Conservation (phyloP, 768 basidiomycete genomes). For the Lactarius akahatsu region DNA sequence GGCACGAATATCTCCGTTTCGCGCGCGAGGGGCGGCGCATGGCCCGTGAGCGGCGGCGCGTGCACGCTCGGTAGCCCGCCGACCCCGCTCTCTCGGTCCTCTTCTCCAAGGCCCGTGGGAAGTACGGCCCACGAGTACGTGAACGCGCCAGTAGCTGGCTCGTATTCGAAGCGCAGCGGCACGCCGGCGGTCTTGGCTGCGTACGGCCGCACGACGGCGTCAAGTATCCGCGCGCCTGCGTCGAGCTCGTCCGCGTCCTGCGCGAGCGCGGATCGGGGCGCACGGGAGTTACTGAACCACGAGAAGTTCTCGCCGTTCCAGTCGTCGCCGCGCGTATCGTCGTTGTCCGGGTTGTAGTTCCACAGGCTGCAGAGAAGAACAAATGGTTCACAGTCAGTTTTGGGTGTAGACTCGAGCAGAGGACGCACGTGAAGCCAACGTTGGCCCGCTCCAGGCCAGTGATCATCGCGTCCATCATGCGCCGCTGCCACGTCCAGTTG, state of each 20-base stretch:
- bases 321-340: constrained; percentile 73
- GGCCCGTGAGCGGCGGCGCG: constrained; percentile 43
- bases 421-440: constrained; percentile 80
- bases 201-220: constrained; percentile 85
- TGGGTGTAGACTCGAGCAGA: neutral
- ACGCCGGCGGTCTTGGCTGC: constrained; percentile 87
- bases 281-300: constrained; percentile 75
- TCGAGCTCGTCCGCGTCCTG: constrained; percentile 73
- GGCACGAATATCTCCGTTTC: constrained; percentile 88
- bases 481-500: constrained; percentile 76
- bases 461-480: constrained; percentile 95
- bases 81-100: neutral
- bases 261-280: constrained; percentile 46
- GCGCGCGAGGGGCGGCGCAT: constrained; percentile 44
- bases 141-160: constrained; percentile 70
- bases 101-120: constrained; percentile 16
- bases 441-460: constrained; percentile 74
- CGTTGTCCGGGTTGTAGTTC: constrained; percentile 92
- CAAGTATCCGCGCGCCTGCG: constrained; percentile 75
- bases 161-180: constrained; percentile 71
- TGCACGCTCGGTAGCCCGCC: constrained; percentile 31
- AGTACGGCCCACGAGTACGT: constrained; percentile 61
- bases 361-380: constrained; percentile 58
- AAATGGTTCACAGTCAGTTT: neutral
- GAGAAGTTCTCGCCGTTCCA: constrained; percentile 99